Base-by-base conservation (phyloP, 2,329 filamentous ascomycete genomes). In the Lasiodiplodia sp. region DNA sequence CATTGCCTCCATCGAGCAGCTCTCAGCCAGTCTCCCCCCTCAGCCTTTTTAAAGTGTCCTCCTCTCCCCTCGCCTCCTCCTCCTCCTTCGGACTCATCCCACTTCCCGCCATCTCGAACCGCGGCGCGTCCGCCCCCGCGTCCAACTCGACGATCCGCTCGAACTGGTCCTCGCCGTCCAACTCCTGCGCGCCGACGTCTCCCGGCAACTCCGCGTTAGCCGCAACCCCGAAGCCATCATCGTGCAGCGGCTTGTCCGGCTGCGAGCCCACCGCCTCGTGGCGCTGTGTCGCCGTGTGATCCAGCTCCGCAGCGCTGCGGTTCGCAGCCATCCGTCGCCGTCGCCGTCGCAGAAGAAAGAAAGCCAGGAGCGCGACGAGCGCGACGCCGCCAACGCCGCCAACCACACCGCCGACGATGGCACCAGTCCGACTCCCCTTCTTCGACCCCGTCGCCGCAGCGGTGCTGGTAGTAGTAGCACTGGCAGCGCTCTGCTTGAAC, bases 321-420 rank as follows among this genome's bases (percentile, higher is more conserved):
- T 28, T 28, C 28, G 4, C 28, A 28, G 4, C 28, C 28, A 1
- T 28, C 4, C 34, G 18, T 12, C 34, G 31, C 16, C 16, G 23
- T 18, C 23, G 31, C 3, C 65, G 65, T 2, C 63, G 52, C 2
- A 49, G 28, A 11, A 69, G 65, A 16, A 68, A 68, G 21, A 37
- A 23, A 21, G 53, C 23, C 4, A 64, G 28, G 7, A 64, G n/a
- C 21, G 56, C 66, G 34, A 69, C 52, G 38, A 64, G 25, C 23
- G 34, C 66, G 1, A 53, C n/a, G 34, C 56, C 68, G 1, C 31
- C 31, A 8, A 70, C n/a, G 38, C 68, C 57, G 14, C 68, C 68
- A 12, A 70, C 66, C 5, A 66, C 66, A 8, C 68, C 68, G 23
- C 68, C 68, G 7, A 51, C 68, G 23, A 70, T 69, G 18, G 66